Conservation (phyloP, 2,329 filamentous ascomycete genomes). For the Microsporum ferrugineum region DNA sequence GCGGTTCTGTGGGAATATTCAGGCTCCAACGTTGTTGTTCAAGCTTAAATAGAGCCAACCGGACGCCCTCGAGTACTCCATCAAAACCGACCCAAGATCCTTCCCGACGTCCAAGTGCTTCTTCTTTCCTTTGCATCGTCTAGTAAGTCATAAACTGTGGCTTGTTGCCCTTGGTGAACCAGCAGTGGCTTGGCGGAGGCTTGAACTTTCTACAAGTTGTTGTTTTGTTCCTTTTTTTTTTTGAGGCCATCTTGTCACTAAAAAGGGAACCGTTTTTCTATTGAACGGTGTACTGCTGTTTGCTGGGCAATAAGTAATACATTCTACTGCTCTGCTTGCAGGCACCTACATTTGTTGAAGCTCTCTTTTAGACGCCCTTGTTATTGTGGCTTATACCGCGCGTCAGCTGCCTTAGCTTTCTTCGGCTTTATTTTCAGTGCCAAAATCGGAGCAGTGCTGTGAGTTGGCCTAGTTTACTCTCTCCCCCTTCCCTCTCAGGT, state of each 20-base stretch:
- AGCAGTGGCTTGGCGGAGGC: slow-evolving; percentile 1
- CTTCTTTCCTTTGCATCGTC: no score
- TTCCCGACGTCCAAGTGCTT: neutral
- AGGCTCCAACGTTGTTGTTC: neutral
- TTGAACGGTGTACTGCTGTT: neutral
- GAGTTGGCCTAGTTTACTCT: neutral
- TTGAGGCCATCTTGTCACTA: slow-evolving; percentile 1
- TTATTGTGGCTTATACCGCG: neutral
- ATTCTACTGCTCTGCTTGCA: neutral
- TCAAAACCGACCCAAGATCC: neutral
- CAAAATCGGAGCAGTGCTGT: neutral
- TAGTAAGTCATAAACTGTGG: neutral
- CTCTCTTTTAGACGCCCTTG: neutral
- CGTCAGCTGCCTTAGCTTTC: neutral
- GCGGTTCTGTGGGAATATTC: neutral
- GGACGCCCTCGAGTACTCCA: no score
- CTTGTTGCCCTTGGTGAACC: neutral
- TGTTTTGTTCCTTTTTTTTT: neutral
- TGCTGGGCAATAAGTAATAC: neutral
- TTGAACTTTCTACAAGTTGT: neutral
- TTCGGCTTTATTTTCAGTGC: neutral
- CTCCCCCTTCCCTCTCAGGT: neutral
- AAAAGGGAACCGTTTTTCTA: neutral
- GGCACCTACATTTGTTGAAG: neutral
- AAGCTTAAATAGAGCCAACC: neutral